Conservation (phyloP, 2,329 filamentous ascomycete genomes). For the Cladosporium sp. region DNA sequence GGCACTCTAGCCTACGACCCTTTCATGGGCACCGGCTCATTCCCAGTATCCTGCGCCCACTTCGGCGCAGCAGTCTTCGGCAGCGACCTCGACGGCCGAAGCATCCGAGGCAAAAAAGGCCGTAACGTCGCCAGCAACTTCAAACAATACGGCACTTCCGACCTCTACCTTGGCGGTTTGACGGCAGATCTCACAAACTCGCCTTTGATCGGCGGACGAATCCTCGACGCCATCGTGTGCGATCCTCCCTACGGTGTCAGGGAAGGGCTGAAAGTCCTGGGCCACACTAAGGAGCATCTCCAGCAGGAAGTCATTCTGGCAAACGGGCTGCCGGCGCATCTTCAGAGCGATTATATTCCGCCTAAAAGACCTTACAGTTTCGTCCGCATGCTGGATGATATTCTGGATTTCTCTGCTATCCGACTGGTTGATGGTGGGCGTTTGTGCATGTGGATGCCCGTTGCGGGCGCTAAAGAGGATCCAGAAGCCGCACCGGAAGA, state of each 20-base stretch:
- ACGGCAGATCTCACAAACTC: slow-evolving; percentile 84
- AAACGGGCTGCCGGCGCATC: slow-evolving; percentile 64
- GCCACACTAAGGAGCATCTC: slow-evolving; percentile 57
- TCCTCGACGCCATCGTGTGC: slow-evolving; percentile 87
- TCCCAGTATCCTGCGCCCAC: slow-evolving; percentile 82
- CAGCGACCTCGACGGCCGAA: slow-evolving; percentile 89
- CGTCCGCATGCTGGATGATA: slow-evolving; percentile 80
- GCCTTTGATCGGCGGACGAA: slow-evolving; percentile 53
- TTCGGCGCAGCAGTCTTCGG: slow-evolving; percentile 82
- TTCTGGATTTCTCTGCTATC: slow-evolving; percentile 72
- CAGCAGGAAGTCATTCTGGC: slow-evolving; percentile 55
- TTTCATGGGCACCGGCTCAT: slow-evolving; percentile 92
- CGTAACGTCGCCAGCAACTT: slow-evolving; percentile 68
- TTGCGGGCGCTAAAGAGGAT: slow-evolving; percentile 50
- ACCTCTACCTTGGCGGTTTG: slow-evolving; percentile 70
- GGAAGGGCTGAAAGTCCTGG: slow-evolving; percentile 84
- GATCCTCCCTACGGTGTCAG: slow-evolving; percentile 95
- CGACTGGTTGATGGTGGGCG: slow-evolving; percentile 75
- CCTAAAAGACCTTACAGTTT: slow-evolving; percentile 94
- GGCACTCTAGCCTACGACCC: slow-evolving; percentile 91
- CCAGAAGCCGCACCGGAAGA: slow-evolving; percentile 8
- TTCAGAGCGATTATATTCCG: slow-evolving; percentile 68
- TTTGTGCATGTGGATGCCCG: slow-evolving; percentile 96
- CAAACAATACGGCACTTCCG: slow-evolving; percentile 68
- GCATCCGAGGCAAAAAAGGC: slow-evolving; percentile 66